A percentile compares a stretch with the other conserved stretches of the same genome.
These are phyloP conservation scores for Chlamydomonas applanata DNA, from an alignment of 139 green algal species.

Conservation along the genomic window DNA sequence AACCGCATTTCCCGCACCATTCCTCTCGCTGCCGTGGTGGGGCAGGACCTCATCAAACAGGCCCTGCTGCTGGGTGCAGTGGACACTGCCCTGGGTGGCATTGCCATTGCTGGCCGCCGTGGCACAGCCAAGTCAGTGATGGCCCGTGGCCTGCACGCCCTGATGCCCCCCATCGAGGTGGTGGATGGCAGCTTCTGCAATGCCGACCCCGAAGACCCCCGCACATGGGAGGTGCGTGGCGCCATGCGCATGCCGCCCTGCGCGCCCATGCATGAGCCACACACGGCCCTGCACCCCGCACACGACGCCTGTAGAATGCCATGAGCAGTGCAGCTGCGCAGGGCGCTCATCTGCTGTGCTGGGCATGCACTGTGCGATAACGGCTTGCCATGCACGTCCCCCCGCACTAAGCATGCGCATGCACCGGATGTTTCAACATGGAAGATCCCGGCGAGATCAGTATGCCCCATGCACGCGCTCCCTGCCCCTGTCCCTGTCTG, in stretches of 20 bases:
- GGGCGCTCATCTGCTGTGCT: too few relatives aligned
- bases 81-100: constrained; percentile 86
- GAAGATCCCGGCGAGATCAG: too few relatives aligned
- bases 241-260: neutral
- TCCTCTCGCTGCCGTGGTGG: constrained; percentile 84
- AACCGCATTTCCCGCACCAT: constrained; percentile 57
- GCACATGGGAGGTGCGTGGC: constrained; percentile 80
- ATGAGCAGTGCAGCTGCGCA: too few relatives aligned
- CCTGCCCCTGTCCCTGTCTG: too few relatives aligned
- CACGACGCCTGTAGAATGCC: too few relatives aligned
- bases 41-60: constrained; percentile 93
- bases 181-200: constrained; percentile 92
- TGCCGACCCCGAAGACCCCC: constrained; percentile 85
- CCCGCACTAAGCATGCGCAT: too few relatives aligned
- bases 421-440: too few relatives aligned
- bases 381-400: too few relatives aligned
- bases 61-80: constrained; percentile 96
- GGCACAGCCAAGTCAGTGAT: constrained; percentile 98
- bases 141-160: constrained; percentile 90
- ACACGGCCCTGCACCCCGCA: too few relatives aligned
- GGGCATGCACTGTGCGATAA: too few relatives aligned
- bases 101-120: constrained; percentile 88
- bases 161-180: constrained; percentile 97
- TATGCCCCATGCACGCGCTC: too few relatives aligned
- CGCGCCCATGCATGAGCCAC: too few relatives aligned